Evolutionary conservation across 495 filamentous ascomycete genomes (phyloP).

Genomic region (Aspergillus bertholletiae): DNA sequence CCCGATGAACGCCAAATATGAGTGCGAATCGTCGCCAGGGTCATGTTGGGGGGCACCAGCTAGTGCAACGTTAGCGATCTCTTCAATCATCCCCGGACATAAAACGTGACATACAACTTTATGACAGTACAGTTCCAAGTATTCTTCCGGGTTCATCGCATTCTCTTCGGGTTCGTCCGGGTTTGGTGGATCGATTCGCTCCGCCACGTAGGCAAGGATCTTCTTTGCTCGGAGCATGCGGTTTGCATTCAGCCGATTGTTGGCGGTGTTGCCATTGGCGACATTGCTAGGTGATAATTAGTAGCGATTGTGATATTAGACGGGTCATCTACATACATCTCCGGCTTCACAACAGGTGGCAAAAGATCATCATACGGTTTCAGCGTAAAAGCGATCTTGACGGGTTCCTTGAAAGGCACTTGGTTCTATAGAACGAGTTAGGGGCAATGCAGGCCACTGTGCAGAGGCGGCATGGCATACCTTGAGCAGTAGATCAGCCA

Average conservation of each 20-base stretch:
- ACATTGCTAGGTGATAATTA: conserved; percentile 18
- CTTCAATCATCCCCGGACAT: background rate
- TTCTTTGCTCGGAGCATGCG: conserved; percentile 95
- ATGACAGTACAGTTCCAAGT: conserved; percentile 91
- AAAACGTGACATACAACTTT: conserved; percentile 60
- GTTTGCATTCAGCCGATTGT: conserved; percentile 90
- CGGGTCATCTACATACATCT: conserved; percentile 38
- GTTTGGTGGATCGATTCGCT: conserved; percentile 71
- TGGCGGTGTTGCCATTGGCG: conserved; percentile 31
- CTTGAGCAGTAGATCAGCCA: conserved; percentile 82
- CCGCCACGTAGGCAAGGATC: conserved; percentile 87
- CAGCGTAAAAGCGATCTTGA: conserved; percentile 89
- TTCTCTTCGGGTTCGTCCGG: conserved; percentile 52
- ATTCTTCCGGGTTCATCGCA: conserved; percentile 78
- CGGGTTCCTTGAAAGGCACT: conserved; percentile 82
- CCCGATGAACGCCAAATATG: conserved; percentile 90
- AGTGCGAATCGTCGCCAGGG: conserved; percentile 80
- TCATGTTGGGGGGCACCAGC: conserved; percentile 72
- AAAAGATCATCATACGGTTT: conserved; percentile 77
- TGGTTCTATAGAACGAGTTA: conserved; percentile 54
- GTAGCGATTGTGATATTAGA: background rate
- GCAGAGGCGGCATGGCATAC: conserved; percentile 38
- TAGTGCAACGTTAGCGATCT: conserved; percentile 24
- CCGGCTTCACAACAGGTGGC: conserved; percentile 63
- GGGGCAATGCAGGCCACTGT: background rate